Percentiles rank a stretch among this genome's conserved stretches.
Conservation (phyloP, 352 stramenopile species). For the Phytophthora crassamura region DNA sequence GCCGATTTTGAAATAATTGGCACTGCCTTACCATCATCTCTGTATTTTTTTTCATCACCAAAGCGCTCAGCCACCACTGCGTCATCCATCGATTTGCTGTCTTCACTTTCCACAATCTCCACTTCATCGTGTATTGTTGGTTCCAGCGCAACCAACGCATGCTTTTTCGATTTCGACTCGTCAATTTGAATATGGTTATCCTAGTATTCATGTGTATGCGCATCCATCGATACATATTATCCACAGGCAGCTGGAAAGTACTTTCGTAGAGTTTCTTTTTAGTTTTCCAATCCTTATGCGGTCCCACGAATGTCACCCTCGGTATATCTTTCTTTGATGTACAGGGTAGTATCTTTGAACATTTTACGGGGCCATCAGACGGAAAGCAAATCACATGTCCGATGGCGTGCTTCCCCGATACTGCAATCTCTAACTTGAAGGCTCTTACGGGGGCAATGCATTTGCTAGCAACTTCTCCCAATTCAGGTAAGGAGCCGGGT, state of each 20-base stretch:
- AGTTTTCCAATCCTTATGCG: background rate
- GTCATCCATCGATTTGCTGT: no score
- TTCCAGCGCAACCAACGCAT: no score
- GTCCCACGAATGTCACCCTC: conserved; percentile 8
- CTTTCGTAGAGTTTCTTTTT: background rate
- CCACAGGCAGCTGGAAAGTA: conserved; percentile 7
- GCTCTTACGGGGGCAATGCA: conserved; percentile 3
- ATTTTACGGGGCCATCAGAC: background rate
- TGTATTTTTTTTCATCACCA: no score
- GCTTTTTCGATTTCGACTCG: background rate
- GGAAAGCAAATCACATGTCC: conserved; percentile 17
- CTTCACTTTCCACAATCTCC: no score
- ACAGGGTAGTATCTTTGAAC: background rate
- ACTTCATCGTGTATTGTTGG: no score
- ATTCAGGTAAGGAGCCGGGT: background rate
- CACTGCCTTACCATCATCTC: no score
- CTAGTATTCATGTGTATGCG: conserved; percentile 4
- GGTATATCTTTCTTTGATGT: background rate
- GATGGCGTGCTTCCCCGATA: conserved; percentile 1
- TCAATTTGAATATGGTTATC: conserved; percentile 1
- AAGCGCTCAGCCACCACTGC: no score
- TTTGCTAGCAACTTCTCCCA: conserved; percentile 8
- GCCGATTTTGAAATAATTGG: no score
- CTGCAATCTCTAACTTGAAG: background rate
- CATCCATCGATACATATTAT: conserved; percentile 14